Evolutionary conservation across 2,329 filamentous ascomycete species (phyloP), one percentile per base, ranked within the genome.

Genomic region (Zasmidium citrigriseum): DNA sequence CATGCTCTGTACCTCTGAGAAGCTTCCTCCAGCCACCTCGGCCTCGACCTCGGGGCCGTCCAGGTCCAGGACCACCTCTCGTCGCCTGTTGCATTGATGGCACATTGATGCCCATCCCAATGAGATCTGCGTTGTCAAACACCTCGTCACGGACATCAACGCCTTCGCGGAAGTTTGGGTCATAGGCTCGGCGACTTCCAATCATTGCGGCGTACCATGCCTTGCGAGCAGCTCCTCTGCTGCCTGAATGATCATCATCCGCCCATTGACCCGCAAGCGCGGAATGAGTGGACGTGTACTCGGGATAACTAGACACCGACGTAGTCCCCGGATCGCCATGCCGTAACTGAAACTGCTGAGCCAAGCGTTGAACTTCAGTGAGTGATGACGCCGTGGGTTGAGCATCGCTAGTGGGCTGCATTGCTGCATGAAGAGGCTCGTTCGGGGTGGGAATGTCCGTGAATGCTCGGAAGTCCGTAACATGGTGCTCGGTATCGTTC

Each of bases 1-100:
- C 71, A 54, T 73, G 70, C 52, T 70, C 70, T 9, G 71, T 73
- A 18, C 69, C 71, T 62, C 70, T 71, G 18, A 73, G 53, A 1
- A 70, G 61, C 58, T 64, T 67, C 52, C 68, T 70, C 68, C 70
- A 72, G 11, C 69, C 70, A 22, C 68, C 57, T 45, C 64, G 54
- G 22, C 63, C 60, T 46, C 65, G 62, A 16, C 66, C 62, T 41
- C n/a, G n/a, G n/a, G n/a, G 34, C 4, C 34, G 34, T 11, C 7
- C 34, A 41, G 34, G 4, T 4, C 12, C 7, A n/a, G 34, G 14
- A 7, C 34, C 18, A 10, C 7, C 7, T n/a, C 7, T n/a, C n/a
- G n/a, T n/a, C n/a, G n/a, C n/a, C n/a, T n/a, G n/a, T n/a, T n/a
- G n/a, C n/a, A n/a, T n/a, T n/a, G 34, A 4, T n/a, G 34, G 5